Conservation (phyloP, 2,329 filamentous ascomycete genomes). For the Trichoderma polysporum region DNA sequence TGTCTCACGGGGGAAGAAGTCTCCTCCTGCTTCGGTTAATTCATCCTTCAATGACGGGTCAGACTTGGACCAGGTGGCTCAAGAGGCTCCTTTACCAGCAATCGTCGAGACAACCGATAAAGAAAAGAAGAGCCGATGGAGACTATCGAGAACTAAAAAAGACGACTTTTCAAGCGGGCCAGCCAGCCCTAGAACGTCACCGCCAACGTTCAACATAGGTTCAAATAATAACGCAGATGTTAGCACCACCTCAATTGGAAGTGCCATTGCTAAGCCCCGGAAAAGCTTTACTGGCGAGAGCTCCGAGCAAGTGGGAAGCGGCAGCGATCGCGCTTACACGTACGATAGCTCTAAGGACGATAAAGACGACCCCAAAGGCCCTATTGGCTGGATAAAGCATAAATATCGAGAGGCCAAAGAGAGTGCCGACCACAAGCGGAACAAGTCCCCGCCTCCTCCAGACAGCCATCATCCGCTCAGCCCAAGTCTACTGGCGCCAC, state of each 20-base stretch:
- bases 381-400: constrained; percentile 58
- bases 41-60: constrained; percentile 80
- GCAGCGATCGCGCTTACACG: constrained; percentile 43
- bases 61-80: constrained; percentile 67
- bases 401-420: constrained; percentile 62
- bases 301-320: constrained; percentile 44
- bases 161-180: constrained; percentile 50
- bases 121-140: constrained; percentile 69
- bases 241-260: constrained; percentile 68
- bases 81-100: constrained; percentile 50
- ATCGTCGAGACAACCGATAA: constrained; percentile 47
- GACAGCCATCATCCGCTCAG: constrained; percentile 31
- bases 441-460: constrained; percentile 53
- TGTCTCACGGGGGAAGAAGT: constrained; percentile 64
- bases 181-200: constrained; percentile 40
- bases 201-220: constrained; percentile 52
- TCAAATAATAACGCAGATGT: constrained; percentile 62
- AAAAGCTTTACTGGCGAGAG: constrained; percentile 54
- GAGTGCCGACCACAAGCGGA: constrained; percentile 53
- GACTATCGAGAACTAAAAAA: constrained; percentile 65
- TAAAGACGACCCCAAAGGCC: constrained; percentile 50
- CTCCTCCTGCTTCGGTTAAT: constrained; percentile 73
- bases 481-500: constrained; percentile 34
- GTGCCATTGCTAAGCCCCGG: constrained; percentile 50
- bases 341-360: constrained; percentile 44